A percentile compares a stretch with the other conserved stretches of the same genome.
These are phyloP conservation scores for Magnusiomyces paraingens DNA, from an alignment of 1,139 yeast genomes.

Conservation along the genomic window DNA sequence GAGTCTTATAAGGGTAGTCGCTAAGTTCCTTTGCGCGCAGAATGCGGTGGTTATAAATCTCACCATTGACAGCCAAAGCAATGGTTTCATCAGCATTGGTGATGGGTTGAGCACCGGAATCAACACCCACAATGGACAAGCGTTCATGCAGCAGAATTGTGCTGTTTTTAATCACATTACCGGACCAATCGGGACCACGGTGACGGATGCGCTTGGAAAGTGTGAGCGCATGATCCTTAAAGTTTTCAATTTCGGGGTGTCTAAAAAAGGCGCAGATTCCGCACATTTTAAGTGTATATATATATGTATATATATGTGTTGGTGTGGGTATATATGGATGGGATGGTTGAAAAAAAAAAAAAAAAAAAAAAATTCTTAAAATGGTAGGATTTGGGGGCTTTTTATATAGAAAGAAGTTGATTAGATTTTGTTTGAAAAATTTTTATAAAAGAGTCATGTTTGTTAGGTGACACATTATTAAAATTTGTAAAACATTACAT, in stretches of 20 bases:
- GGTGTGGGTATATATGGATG: too few relatives aligned
- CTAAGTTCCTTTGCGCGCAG: slow-evolving; percentile 60
- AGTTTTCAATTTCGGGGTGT: slow-evolving; percentile 70
- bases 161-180: slow-evolving; percentile 69
- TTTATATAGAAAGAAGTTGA: too few relatives aligned
- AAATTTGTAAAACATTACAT: too few relatives aligned
- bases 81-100: slow-evolving; percentile 68
- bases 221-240: slow-evolving; percentile 83
- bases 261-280: slow-evolving; percentile 92
- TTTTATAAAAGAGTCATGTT: too few relatives aligned
- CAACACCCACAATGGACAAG: slow-evolving; percentile 84
- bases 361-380: too few relatives aligned
- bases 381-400: too few relatives aligned
- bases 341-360: too few relatives aligned
- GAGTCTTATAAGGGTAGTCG: slow-evolving; percentile 73
- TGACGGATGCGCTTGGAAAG: slow-evolving; percentile 89
- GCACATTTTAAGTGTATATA: too few relatives aligned
- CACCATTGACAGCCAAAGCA: slow-evolving; percentile 89
- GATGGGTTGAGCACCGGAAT: slow-evolving; percentile 97
- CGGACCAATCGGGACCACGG: slow-evolving; percentile 98
- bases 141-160: slow-evolving; percentile 88
- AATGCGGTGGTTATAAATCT: slow-evolving; percentile 92
- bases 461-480: too few relatives aligned
- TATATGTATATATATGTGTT: too few relatives aligned
- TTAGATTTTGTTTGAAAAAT: too few relatives aligned